Evolutionary conservation across 2,329 filamentous ascomycete genomes (phyloP).

Genomic region (Thielaviopsis populi): DNA sequence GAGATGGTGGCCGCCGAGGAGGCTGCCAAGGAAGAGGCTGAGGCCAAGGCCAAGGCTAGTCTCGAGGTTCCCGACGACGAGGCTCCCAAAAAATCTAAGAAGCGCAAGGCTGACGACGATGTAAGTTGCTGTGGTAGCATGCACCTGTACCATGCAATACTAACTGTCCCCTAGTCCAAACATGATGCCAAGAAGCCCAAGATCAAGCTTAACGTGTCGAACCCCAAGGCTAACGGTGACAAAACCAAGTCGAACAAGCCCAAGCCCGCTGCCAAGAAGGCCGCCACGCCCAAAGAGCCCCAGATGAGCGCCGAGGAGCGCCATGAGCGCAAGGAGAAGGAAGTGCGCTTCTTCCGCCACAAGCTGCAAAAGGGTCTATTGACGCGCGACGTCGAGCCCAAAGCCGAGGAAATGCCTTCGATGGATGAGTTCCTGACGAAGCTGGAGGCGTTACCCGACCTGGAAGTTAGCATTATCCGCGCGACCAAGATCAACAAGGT

Average conservation of each 20-base stretch:
- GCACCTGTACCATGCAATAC: neutral
- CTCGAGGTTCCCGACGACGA: constrained; percentile 41
- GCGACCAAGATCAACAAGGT: constrained; percentile 98
- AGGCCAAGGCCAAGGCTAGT: constrained; percentile 24
- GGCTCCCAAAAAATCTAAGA: constrained; percentile 54
- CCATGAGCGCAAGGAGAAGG: constrained; percentile 48
- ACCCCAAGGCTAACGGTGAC: constrained; percentile 35
- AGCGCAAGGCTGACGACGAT: constrained; percentile 78
- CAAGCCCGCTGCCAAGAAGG: constrained; percentile 39
- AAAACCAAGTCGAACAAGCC: constrained; percentile 39
- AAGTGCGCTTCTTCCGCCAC: constrained; percentile 86
- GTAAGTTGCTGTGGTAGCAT: constrained; percentile 26
- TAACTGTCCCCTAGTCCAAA: constrained; percentile 19
- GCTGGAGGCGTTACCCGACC: constrained; percentile 62
- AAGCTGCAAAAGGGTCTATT: constrained; percentile 90
- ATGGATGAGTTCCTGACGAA: constrained; percentile 68
- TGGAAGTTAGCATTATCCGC: constrained; percentile 80
- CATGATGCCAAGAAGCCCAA: constrained; percentile 53
- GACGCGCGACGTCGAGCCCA: constrained; percentile 67
- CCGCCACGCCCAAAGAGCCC: constrained; percentile 38
- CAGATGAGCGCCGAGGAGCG: constrained; percentile 45
- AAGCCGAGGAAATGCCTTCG: constrained; percentile 65
- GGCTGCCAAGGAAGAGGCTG: constrained; percentile 34
- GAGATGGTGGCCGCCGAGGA: constrained; percentile 41
- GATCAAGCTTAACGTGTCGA: constrained; percentile 50